These are phyloP conservation scores for Simplicillium sp. DNA, from an alignment of 2,329 filamentous ascomycete species.

Conservation along the genomic window DNA sequence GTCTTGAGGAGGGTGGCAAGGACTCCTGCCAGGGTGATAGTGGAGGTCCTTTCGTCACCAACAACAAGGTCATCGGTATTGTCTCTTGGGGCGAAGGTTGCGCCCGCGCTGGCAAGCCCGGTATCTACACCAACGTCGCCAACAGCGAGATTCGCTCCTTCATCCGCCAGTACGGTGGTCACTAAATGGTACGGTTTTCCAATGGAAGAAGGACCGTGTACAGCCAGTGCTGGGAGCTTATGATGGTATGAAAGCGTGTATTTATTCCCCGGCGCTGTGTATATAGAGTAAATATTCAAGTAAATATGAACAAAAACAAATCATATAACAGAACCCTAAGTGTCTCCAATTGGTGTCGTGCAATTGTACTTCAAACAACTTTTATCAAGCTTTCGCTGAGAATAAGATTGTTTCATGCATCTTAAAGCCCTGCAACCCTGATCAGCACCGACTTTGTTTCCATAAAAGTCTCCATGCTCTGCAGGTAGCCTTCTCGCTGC, in stretches of 20 bases:
- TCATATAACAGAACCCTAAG: too few species aligned
- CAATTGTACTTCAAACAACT: too few species aligned
- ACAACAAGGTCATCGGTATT: slow-evolving; percentile 13
- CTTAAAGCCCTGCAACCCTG: slow-evolving; percentile 4
- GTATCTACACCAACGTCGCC: slow-evolving; percentile 19
- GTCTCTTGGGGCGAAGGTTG: slow-evolving; percentile 22
- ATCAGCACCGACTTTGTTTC: slow-evolving; percentile 13
- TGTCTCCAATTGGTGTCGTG: too few species aligned
- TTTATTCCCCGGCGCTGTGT: too few species aligned
- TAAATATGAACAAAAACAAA: too few species aligned
- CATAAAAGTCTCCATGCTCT: slow-evolving; percentile 11
- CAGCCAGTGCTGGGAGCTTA: too few species aligned
- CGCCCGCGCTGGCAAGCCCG: slow-evolving; percentile 13
- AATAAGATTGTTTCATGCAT: neutral
- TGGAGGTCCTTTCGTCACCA: slow-evolving; percentile 19
- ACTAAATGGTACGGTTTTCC: neutral
- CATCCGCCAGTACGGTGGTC: slow-evolving; percentile 10
- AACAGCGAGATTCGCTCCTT: slow-evolving; percentile 11
- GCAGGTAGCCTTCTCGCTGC: slow-evolving; percentile 9
- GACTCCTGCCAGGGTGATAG: slow-evolving; percentile 22
- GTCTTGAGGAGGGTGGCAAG: slow-evolving; percentile 14
- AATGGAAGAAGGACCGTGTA: too few species aligned
- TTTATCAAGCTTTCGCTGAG: too few species aligned
- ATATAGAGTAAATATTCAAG: too few species aligned
- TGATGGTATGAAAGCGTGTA: too few species aligned